Conservation (phyloP, 192 early-diverging fungal genomes). For the Gamsiella multidivaricata region DNA sequence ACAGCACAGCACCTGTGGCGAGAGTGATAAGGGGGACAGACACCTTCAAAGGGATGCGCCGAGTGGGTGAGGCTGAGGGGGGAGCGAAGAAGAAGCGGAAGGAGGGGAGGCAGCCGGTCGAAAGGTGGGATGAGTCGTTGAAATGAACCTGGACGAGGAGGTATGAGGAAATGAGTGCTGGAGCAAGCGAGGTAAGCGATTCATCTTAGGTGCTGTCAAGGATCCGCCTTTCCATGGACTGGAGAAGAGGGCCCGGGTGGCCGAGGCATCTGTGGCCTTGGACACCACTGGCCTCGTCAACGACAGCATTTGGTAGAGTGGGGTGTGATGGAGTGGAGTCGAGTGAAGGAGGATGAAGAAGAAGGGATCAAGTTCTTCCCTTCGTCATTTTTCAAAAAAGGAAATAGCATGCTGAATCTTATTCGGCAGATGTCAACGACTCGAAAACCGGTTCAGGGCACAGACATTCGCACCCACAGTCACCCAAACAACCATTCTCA, state of each 20-base stretch:
- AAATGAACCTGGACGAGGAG: background rate
- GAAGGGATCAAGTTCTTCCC: no score
- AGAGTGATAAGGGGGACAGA: conserved; percentile 1
- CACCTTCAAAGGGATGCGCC: conserved; percentile 19
- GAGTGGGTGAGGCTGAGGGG: background rate
- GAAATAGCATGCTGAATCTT: no score
- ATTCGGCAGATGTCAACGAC: no score
- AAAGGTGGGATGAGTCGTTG: no score
- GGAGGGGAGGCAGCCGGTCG: no score
- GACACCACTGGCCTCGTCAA: background rate
- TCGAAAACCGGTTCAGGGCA: no score
- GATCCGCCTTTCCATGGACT: background rate
- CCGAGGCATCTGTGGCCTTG: no score
- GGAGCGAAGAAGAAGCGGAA: background rate
- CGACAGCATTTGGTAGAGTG: background rate
- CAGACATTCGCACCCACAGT: no score
- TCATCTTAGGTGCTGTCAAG: background rate
- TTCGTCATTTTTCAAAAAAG: no score
- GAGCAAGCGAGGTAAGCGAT: no score
- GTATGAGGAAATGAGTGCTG: no score
- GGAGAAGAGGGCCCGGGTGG: background rate
- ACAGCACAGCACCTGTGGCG: conserved; percentile 6
- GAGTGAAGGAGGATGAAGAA: background rate
- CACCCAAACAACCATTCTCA: background rate
- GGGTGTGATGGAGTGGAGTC: background rate